A percentile compares a stretch with the other conserved stretches of the same genome.
Conservation (phyloP, 2,329 filamentous ascomycete species). For the Xylariaceae sp. region DNA sequence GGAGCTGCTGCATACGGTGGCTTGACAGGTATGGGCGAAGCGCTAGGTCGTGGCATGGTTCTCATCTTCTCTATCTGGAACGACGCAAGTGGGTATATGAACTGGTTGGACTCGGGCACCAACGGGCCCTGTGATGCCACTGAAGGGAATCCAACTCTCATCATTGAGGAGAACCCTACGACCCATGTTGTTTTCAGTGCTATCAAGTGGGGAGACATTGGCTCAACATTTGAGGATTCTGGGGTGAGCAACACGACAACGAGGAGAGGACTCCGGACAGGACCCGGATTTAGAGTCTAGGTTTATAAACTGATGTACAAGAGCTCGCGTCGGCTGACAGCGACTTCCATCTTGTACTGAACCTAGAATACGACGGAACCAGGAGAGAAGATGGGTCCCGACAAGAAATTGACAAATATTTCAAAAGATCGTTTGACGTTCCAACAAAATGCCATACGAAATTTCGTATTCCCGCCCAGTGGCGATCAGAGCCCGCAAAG, state of each 20-base stretch:
- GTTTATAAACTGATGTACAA: no score
- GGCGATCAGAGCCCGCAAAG: no score
- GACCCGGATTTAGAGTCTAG: no score
- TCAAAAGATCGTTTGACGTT: no score
- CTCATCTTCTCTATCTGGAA: slow-evolving; percentile 54
- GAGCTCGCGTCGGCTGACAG: no score
- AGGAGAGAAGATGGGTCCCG: no score
- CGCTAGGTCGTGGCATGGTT: slow-evolving; percentile 48
- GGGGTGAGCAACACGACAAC: not conserved
- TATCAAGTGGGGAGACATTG: slow-evolving; percentile 27
- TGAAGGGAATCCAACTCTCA: slow-evolving; percentile 45
- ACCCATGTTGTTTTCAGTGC: slow-evolving; percentile 28
- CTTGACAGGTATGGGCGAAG: slow-evolving; percentile 39
- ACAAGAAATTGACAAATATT: no score
- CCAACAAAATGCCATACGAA: no score
- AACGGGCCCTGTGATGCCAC: slow-evolving; percentile 52
- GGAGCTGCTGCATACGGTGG: slow-evolving; percentile 33
- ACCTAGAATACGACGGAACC: no score
- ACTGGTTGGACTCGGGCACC: slow-evolving; percentile 50
- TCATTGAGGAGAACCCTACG: slow-evolving; percentile 16
- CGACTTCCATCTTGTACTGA: no score
- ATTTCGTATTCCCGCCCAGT: no score
- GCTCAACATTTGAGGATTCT: slow-evolving; percentile 14
- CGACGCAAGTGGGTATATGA: slow-evolving; percentile 50
- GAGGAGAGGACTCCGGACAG: no score